Evolutionary conservation across 2,329 filamentous ascomycete species (phyloP).

Genomic region (Penicillium sp.): DNA sequence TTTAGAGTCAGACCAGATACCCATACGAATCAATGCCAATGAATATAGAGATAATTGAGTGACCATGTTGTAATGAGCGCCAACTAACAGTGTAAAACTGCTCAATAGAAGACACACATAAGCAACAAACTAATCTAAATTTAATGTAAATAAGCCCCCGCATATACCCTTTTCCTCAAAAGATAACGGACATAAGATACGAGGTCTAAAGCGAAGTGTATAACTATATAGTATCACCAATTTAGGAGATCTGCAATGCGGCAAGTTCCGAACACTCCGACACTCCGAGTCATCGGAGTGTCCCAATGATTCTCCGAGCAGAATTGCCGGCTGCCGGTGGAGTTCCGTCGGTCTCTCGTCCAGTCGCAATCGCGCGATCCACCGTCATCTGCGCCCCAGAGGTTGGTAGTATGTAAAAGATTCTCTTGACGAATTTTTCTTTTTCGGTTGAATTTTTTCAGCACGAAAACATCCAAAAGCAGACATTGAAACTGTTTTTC

Average conservation of each 20-base stretch:
- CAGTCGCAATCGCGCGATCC: slow-evolving; percentile 18
- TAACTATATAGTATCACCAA: not conserved
- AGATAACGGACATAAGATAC: not conserved
- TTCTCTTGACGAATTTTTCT: slow-evolving; percentile 11
- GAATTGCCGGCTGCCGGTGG: slow-evolving; percentile 18
- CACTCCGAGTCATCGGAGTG: slow-evolving; percentile 22
- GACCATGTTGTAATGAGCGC: no score
- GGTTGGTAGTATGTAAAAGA: slow-evolving; percentile 31
- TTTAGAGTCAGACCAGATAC: slow-evolving; percentile 26
- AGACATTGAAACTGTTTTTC: slow-evolving; percentile 5
- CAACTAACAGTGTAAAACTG: not conserved
- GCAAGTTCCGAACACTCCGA: slow-evolving; percentile 24
- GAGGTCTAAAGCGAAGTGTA: not conserved
- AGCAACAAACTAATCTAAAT: not conserved
- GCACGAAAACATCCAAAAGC: slow-evolving; percentile 6
- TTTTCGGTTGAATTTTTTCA: slow-evolving; percentile 11
- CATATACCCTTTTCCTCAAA: not conserved
- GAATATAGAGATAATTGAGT: not conserved
- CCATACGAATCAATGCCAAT: slow-evolving; percentile 19
- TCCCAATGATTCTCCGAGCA: slow-evolving; percentile 19
- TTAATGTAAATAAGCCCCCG: not conserved
- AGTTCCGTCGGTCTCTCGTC: slow-evolving; percentile 12
- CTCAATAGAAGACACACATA: not conserved
- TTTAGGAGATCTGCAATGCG: not conserved
- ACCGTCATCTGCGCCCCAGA: slow-evolving; percentile 21